Evolutionary conservation across 768 basidiomycete species (phyloP).

Genomic region (Psilocybe tampanensis): DNA sequence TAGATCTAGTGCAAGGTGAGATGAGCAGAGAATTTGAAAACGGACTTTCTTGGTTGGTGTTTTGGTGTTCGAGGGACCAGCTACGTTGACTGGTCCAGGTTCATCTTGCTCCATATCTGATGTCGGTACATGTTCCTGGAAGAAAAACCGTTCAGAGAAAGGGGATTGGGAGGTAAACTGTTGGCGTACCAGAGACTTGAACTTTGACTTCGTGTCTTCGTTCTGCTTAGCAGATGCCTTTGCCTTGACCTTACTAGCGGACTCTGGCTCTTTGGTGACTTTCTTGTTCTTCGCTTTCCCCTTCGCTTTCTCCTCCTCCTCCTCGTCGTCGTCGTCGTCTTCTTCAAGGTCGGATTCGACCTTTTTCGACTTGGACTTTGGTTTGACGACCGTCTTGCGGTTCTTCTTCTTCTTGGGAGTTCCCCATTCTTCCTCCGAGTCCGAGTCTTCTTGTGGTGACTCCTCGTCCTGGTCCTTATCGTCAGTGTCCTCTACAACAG

Average conservation of each 20-base stretch:
- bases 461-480: conserved; percentile 1
- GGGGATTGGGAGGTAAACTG: neutral
- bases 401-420: conserved; percentile 10
- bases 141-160: neutral
- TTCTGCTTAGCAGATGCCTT: conserved; percentile 1
- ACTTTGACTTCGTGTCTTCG: conserved; percentile 31
- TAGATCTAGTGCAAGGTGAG: neutral
- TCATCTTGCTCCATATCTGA: conserved; percentile 42
- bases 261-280: neutral
- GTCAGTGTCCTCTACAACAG: conserved; percentile 8
- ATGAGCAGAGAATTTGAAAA: neutral
- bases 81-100: neutral
- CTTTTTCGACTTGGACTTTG: conserved; percentile 12
- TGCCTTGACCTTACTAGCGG: neutral
- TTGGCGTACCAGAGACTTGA: conserved; percentile 39
- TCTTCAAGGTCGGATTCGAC: conserved; percentile 8
- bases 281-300: too few relatives aligned
- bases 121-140: conserved; percentile 33
- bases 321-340: conserved; percentile 14
- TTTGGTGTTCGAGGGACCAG: conserved; percentile 9
- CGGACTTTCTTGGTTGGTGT: conserved; percentile 5
- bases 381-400: neutral
- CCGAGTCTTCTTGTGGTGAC: neutral
- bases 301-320: conserved; percentile 16
- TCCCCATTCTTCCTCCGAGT: neutral